Evolutionary conservation across 192 early-diverging fungal species (phyloP), one percentile per base, ranked within the genome.

Genomic region (Dissophora globulifera): DNA sequence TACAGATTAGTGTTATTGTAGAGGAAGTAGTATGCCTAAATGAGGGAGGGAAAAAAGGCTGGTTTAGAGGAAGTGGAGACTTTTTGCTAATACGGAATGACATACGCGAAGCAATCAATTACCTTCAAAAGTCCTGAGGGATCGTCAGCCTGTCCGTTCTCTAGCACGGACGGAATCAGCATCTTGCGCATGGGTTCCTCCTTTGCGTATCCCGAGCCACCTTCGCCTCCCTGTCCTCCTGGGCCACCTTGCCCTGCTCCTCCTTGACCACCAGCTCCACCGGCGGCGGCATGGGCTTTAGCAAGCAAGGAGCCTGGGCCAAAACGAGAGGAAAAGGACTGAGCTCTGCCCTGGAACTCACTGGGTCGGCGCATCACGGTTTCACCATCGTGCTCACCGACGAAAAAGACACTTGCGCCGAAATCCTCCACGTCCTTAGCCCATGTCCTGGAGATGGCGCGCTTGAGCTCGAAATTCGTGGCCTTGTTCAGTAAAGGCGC

Each of bases 1-100:
- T 62, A 54, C 72, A 61, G 67, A 17, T 67, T 66, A 29, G 72
- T 67, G 52, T 76, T 76, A 43, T 76, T 76, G 63, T 76, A 67
- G 15, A 76, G n/a, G 43, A 76, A 76, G 25, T 76, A 51, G 30
- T 67, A 76, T 0, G 72, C 57, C 72, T 76, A 67, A 27, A 30
- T 38, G 35, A 6, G 13, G 35, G 23, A 26, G 1, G 6, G 19
- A 29, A 2, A 40, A 38, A 38, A 38, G 13, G 13, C 6, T 38
- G 6, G 35, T 13, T 9, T 9, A 38, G 35, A 13, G 35, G 35
- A 13, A 38, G 35, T 38, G 35, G 35, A 38, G n/a, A n/a, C n/a
- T n/a, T n/a, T n/a, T n/a, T n/a, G n/a, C n/a, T n/a, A n/a, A n/a
- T n/a, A n/a, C n/a, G n/a, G n/a, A n/a, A n/a, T n/a, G n/a, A n/a